Conservation (phyloP, 192 early-diverging fungal genomes). For the Glomus cerebriforme region DNA sequence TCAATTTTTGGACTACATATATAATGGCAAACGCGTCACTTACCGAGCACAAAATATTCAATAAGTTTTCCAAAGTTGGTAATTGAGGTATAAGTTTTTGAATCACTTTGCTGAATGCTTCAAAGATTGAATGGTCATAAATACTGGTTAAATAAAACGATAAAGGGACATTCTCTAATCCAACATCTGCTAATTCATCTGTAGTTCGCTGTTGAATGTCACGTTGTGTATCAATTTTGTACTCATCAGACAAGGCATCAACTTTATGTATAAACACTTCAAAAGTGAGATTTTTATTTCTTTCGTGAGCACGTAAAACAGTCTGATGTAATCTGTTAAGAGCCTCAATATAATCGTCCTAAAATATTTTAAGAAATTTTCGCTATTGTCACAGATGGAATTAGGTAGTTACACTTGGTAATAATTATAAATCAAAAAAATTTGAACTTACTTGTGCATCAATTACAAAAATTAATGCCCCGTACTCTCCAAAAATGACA, state of each 20-base stretch:
- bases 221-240: constrained; percentile 93
- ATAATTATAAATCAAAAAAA: constrained; percentile 1
- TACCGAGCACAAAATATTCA: constrained; percentile 94
- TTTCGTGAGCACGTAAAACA: constrained; percentile 71
- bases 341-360: constrained; percentile 85
- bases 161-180: constrained; percentile 75
- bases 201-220: constrained; percentile 91
- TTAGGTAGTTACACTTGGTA: neutral
- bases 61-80: constrained; percentile 83
- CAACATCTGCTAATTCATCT: constrained; percentile 81
- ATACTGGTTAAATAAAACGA: constrained; percentile 90
- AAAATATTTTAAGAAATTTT: neutral
- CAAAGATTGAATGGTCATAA: constrained; percentile 91
- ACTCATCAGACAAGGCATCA: constrained; percentile 93
- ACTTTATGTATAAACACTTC: constrained; percentile 98
- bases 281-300: constrained; percentile 84
- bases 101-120: constrained; percentile 92
- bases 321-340: constrained; percentile 73
- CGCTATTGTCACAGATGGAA: neutral
- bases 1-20: neutral
- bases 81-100: constrained; percentile 87
- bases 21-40: neutral
- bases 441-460: constrained; percentile 80
- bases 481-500: constrained; percentile 67
- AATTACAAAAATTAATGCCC: constrained; percentile 89